These are phyloP conservation scores for Lagenaria siceraria DNA, from an alignment of 306 rosid genomes.

Conservation along the genomic window DNA sequence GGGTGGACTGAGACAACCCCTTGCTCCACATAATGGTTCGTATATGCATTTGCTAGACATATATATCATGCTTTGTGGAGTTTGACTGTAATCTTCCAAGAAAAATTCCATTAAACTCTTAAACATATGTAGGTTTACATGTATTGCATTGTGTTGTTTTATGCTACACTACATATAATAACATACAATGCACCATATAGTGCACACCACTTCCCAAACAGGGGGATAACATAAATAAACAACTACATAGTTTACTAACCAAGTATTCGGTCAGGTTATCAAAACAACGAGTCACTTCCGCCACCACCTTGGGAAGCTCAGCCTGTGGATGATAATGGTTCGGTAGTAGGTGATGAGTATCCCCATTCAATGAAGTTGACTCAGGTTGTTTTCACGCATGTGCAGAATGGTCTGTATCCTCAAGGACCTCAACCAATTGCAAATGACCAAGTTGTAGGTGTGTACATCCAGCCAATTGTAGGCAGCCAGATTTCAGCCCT, in stretches of 20 bases:
- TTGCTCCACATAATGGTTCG: constrained; percentile 49
- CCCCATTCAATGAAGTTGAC: constrained; percentile 48
- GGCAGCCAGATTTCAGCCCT: constrained; percentile 29
- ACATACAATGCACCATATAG: neutral
- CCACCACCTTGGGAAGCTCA: constrained; percentile 97
- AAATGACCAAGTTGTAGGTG: constrained; percentile 40
- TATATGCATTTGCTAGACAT: constrained; percentile 14
- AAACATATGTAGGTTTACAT: neutral
- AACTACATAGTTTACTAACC: neutral
- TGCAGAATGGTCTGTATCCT: constrained; percentile 22
- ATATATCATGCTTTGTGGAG: neutral
- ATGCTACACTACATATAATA: neutral
- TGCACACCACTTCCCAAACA: neutral
- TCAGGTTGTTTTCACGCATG: constrained; percentile 39
- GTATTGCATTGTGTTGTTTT: neutral
- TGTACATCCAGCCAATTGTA: constrained; percentile 52
- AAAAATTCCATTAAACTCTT: neutral
- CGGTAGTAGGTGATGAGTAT: constrained; percentile 38
- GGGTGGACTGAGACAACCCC: constrained; percentile 23
- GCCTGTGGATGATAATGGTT: constrained; percentile 32
- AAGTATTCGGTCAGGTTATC: constrained; percentile 32
- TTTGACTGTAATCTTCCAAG: neutral
- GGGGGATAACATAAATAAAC: neutral
- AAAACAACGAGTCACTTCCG: constrained; percentile 50
- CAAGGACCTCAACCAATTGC: constrained; percentile 46